Base-by-base conservation (phyloP, 768 basidiomycete genomes). In the Russula emetica region DNA sequence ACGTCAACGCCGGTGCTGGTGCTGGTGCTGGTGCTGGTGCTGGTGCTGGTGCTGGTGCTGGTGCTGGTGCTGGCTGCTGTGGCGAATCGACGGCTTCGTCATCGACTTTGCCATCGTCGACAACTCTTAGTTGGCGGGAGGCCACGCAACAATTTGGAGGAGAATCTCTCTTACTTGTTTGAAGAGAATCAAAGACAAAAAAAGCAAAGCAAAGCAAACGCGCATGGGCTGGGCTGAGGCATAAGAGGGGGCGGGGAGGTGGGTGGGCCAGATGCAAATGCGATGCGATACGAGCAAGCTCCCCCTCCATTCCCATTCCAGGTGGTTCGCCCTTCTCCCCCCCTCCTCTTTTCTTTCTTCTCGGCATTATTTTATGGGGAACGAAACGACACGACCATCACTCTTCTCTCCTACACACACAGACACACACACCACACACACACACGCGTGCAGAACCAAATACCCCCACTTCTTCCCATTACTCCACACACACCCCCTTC, bases 41-140 rank as follows among this genome's bases (percentile, higher is more conserved):
- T 1, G 42, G 42, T 4, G 18, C 26, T 2, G 69, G 34, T 32
- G 30, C 5, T 32, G 30, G 30, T 32, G 5, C 5, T 32, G 30
- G 30, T 9, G 67, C 58, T 20, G 69, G 61, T 8, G 72, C 69
- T 44, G 32, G 52, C 18, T 10, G 30, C 7, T 20, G 18, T 45
- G 44, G 0, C 22, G 45, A 47, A 4, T 47, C 45, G 22, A 40
- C 38, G 6, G 38, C 38, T 6, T 47, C 45, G 20, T 22, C 45
- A 11, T 47, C 45, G 10, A 5, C 45, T 2, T 16, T 6, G 38
- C 16, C 45, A 3, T 22, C 22, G 22, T 6, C 20, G n/a, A 16
- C 51, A 26, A 74, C 79, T 13, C 83, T 91, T 51, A 77, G 78
- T 64, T 92, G 90, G 89, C 79, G 87, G 40, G 74, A 78, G 61